These are phyloP conservation scores for Citrullus amarus DNA, from an alignment of 306 rosid genomes.

Conservation along the genomic window DNA sequence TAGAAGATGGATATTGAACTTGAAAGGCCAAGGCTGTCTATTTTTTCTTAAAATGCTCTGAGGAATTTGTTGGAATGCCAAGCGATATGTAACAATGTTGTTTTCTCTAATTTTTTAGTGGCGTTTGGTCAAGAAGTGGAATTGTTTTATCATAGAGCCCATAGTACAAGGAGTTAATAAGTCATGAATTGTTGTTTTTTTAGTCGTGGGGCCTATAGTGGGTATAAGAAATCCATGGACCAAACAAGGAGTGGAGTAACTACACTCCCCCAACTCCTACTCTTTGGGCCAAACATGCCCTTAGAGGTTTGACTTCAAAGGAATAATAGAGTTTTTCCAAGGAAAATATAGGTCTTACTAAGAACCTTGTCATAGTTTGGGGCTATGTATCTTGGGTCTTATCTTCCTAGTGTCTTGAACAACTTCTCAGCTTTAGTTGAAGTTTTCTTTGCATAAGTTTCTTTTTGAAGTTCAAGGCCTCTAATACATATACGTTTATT, in stretches of 20 bases:
- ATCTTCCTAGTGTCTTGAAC: not conserved
- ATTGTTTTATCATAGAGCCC: too few relatives aligned
- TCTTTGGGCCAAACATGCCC: too few relatives aligned
- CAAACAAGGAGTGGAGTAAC: too few relatives aligned
- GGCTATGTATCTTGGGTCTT: not conserved
- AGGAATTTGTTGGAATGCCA: not conserved
- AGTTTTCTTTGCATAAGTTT: not conserved
- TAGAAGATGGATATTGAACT: not conserved
- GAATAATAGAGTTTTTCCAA: not conserved
- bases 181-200: too few relatives aligned
- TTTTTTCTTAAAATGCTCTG: not conserved
- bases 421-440: not conserved
- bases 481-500: not conserved
- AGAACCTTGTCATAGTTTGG: not conserved
- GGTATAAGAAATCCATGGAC: too few relatives aligned
- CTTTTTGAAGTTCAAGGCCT: not conserved
- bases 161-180: too few relatives aligned
- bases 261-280: too few relatives aligned
- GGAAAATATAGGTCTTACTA: not conserved
- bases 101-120: not conserved
- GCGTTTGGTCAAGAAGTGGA: too few relatives aligned
- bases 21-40: not conserved
- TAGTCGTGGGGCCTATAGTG: too few relatives aligned
- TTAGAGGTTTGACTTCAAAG: not conserved
- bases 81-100: not conserved